Evolutionary conservation across 345 rosid genomes (phyloP).

Genomic region (Melaleuca quinquenervia): DNA sequence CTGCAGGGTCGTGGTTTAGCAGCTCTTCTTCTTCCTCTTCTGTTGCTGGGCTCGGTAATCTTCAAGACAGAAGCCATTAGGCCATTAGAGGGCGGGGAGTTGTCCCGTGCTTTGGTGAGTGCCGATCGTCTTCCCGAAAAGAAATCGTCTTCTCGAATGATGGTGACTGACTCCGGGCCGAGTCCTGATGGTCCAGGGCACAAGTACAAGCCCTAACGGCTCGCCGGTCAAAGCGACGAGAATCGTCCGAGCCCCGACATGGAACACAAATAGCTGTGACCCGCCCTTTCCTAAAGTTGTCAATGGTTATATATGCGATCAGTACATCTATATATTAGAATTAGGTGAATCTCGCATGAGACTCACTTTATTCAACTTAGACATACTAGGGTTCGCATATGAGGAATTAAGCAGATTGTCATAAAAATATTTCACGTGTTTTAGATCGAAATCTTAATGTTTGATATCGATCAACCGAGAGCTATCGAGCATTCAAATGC

Average conservation of each 20-base stretch:
- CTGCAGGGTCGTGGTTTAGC: not conserved
- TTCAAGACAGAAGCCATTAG: not conserved
- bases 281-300: not conserved
- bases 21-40: not conserved
- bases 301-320: not conserved
- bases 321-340: not conserved
- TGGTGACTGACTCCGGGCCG: not conserved
- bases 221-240: not conserved
- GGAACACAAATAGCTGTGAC: not conserved
- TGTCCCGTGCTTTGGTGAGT: not conserved
- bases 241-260: not conserved
- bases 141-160: not conserved
- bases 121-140: not conserved
- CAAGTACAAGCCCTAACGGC: not conserved
- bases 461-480: not conserved
- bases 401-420: not conserved
- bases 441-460: not conserved
- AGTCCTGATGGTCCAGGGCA: not conserved
- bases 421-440: not conserved
- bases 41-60: not conserved
- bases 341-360: not conserved
- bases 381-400: not conserved
- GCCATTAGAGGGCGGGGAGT: not conserved
- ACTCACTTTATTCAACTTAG: not conserved
- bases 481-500: not conserved